Evolutionary conservation across 805 yeast genomes (phyloP).

Genomic region (Saturnispora halmiae): DNA sequence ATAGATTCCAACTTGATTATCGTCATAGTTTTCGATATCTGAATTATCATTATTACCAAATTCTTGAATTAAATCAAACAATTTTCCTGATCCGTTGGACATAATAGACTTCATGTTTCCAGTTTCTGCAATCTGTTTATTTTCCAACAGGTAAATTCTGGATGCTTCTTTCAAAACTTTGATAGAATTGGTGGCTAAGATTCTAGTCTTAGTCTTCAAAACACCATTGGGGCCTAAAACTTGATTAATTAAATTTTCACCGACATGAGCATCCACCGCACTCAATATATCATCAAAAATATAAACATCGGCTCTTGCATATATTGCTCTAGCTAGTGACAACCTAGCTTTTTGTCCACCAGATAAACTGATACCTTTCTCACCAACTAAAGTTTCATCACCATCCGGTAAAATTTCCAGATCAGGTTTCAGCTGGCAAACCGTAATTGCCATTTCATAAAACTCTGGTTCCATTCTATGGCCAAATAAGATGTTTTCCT

Average conservation of each 20-base stretch:
- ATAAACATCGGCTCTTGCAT: slow-evolving; percentile 86
- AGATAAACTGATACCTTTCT: slow-evolving; percentile 88
- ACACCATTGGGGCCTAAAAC: slow-evolving; percentile 42
- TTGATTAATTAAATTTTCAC: slow-evolving; percentile 63
- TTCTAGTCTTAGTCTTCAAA: slow-evolving; percentile 41
- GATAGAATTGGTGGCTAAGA: slow-evolving; percentile 51
- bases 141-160: slow-evolving; percentile 48
- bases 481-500: slow-evolving; percentile 85
- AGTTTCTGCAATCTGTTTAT: slow-evolving; percentile 46
- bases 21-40: background rate
- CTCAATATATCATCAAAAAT: slow-evolving; percentile 85
- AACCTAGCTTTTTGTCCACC: slow-evolving; percentile 98
- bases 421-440: slow-evolving; percentile 81
- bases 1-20: background rate
- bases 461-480: slow-evolving; percentile 72
- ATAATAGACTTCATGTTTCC: slow-evolving; percentile 39
- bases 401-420: slow-evolving; percentile 76
- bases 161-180: slow-evolving; percentile 50
- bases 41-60: slow-evolving; percentile 24
- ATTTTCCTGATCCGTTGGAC: slow-evolving; percentile 17
- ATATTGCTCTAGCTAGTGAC: slow-evolving; percentile 90
- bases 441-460: slow-evolving; percentile 69
- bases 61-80: slow-evolving; percentile 32
- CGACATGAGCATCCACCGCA: slow-evolving; percentile 97
- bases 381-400: slow-evolving; percentile 89